Conservation (phyloP, 179 eudicot species). For the Silene vulgaris region DNA sequence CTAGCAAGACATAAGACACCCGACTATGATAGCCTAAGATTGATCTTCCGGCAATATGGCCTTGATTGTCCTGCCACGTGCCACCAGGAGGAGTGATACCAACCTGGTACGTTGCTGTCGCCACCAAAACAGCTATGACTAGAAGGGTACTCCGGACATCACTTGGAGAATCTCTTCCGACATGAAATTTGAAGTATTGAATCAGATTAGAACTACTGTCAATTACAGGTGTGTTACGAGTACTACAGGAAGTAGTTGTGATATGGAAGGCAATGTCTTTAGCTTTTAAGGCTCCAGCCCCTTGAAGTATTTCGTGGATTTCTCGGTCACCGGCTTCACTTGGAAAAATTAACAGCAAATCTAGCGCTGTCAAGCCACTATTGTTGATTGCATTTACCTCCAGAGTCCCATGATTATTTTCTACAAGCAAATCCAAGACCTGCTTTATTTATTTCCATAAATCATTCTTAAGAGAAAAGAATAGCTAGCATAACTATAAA, state of each 20-base stretch:
- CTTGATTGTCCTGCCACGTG: conserved; percentile 36
- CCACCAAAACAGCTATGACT: conserved; percentile 40
- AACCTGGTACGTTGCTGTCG: conserved; percentile 45
- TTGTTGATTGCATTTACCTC: conserved; percentile 40
- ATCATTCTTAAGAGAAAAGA: too few relatives aligned
- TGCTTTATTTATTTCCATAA: conserved; percentile 6
- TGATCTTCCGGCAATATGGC: conserved; percentile 38
- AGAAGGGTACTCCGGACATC: conserved; percentile 38
- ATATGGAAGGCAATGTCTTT: conserved; percentile 18
- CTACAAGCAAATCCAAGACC: conserved; percentile 33
- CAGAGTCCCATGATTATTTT: conserved; percentile 11
- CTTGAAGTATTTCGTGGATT: conserved; percentile 34
- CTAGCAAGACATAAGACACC: conserved; percentile 21
- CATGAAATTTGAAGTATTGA: conserved; percentile 36
- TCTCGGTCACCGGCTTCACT: conserved; percentile 49
- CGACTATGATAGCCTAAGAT: conserved; percentile 27
- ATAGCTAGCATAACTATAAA: too few relatives aligned
- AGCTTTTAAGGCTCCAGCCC: conserved; percentile 32
- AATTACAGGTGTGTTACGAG: not conserved
- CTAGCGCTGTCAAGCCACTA: conserved; percentile 42
- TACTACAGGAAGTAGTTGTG: not conserved
- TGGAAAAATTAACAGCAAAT: conserved; percentile 30
- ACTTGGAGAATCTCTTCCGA: conserved; percentile 41
- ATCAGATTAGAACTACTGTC: not conserved
- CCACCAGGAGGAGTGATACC: conserved; percentile 45